These are phyloP conservation scores for Amanita phalloides DNA, from an alignment of 768 basidiomycete genomes.

Conservation along the genomic window DNA sequence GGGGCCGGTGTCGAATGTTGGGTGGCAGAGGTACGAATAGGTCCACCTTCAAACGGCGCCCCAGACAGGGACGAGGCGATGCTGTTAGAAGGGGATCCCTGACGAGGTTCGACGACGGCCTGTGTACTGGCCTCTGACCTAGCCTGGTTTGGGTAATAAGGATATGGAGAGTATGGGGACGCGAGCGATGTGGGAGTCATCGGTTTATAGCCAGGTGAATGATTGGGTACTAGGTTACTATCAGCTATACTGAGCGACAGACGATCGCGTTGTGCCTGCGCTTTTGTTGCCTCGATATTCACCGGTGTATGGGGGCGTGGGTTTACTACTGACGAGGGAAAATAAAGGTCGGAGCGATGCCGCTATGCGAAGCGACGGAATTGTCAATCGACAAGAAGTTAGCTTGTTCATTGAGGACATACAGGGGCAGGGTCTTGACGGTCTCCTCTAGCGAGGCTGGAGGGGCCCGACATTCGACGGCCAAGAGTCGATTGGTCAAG, in stretches of 20 bases:
- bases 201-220: conserved; percentile 32
- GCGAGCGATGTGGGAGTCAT: conserved; percentile 34
- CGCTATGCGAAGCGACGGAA: conserved; percentile 9
- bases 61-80: conserved; percentile 37
- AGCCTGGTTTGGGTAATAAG: conserved; percentile 30
- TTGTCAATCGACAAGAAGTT: conserved; percentile 8
- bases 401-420: conserved; percentile 7
- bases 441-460: conserved; percentile 11
- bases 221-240: conserved; percentile 16
- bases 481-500: conserved; percentile 16
- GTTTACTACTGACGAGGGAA: conserved; percentile 21
- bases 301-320: conserved; percentile 30
- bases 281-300: conserved; percentile 20
- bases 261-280: conserved; percentile 20
- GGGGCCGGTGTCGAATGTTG: conserved; percentile 14
- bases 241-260: conserved; percentile 19
- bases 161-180: conserved; percentile 33
- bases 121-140: conserved; percentile 31
- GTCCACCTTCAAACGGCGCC: conserved; percentile 11
- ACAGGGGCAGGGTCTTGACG: conserved; percentile 10
- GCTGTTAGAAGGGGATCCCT: conserved; percentile 55
- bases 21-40: conserved; percentile 9
- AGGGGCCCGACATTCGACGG: conserved; percentile 14
- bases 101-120: conserved; percentile 28
- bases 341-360: conserved; percentile 20